These are phyloP conservation scores for Hepatocystis sp. DNA, from an alignment of 169 alveolate species.

Conservation along the genomic window DNA sequence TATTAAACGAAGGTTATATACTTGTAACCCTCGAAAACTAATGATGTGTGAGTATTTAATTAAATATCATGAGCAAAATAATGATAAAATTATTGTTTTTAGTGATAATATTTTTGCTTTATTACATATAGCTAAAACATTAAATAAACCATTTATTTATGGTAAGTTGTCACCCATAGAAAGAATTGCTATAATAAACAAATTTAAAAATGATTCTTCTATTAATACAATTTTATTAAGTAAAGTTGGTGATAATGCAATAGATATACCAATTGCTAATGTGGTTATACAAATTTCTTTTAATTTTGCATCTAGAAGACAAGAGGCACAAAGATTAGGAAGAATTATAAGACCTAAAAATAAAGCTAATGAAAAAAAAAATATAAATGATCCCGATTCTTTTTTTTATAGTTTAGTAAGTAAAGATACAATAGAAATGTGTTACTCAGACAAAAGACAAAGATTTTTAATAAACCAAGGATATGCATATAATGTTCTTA, in stretches of 20 bases:
- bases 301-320: constrained; percentile 98
- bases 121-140: constrained; percentile 89
- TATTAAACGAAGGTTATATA: constrained; percentile 94
- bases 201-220: constrained; percentile 88
- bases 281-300: constrained; percentile 99
- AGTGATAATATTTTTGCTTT: constrained; percentile 98
- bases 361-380: constrained; percentile 86
- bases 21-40: constrained; percentile 98
- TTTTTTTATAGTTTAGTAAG: constrained; percentile 97
- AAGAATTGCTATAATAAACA: constrained; percentile 92
- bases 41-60: constrained; percentile 96
- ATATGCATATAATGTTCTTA: constrained; percentile 85
- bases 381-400: constrained; percentile 91
- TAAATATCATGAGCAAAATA: constrained; percentile 96
- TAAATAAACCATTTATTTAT: constrained; percentile 93
- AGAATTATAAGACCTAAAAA: constrained; percentile 99
- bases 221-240: constrained; percentile 94
- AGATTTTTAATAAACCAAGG: constrained; percentile 97
- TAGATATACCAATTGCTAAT: constrained; percentile 99
- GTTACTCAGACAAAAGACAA: constrained; percentile 96
- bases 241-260: constrained; percentile 99
- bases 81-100: constrained; percentile 98
- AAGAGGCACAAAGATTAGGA: constrained; percentile 99
- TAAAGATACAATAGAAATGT: constrained; percentile 98
- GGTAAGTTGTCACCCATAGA: constrained; percentile 93